Evolutionary conservation across 257 asterid genomes (phyloP).

Genomic region (Pogostemon cablin): DNA sequence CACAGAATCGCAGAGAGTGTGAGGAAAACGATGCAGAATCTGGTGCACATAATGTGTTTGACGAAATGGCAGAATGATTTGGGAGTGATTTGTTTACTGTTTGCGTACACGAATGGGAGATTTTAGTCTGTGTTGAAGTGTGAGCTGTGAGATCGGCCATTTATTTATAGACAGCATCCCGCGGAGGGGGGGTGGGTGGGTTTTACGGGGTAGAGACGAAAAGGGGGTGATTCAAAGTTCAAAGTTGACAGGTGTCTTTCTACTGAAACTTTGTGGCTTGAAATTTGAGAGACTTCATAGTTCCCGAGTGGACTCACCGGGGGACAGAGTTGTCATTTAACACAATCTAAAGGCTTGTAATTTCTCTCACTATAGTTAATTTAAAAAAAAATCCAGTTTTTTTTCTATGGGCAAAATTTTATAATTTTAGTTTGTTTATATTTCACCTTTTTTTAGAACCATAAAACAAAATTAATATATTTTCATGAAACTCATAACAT

Average conservation of each 20-base stretch:
- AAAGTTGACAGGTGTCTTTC: too few relatives aligned
- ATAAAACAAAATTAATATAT: too few relatives aligned
- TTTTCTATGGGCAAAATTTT: too few relatives aligned
- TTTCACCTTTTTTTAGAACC: too few relatives aligned
- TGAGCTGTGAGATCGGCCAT: neutral
- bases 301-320: constrained; percentile 2
- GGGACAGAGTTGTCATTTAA: constrained; percentile 17
- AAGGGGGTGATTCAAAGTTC: neutral
- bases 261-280: constrained; percentile 14
- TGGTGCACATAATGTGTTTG: constrained; percentile 42
- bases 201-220: neutral
- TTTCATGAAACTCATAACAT: too few relatives aligned
- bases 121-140: neutral
- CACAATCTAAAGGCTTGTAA: neutral
- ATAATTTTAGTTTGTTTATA: too few relatives aligned
- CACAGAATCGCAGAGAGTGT: constrained; percentile 28
- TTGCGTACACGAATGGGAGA: constrained; percentile 17
- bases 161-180: constrained; percentile 31
- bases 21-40: constrained; percentile 30
- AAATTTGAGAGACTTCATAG: constrained; percentile 22
- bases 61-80: constrained; percentile 28
- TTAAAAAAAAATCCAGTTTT: too few relatives aligned
- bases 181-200: neutral
- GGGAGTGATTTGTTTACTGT: neutral
- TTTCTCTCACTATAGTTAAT: neutral